These are phyloP conservation scores for Emericellopsis atlantica DNA, from an alignment of 2,329 filamentous ascomycete species.

Conservation along the genomic window DNA sequence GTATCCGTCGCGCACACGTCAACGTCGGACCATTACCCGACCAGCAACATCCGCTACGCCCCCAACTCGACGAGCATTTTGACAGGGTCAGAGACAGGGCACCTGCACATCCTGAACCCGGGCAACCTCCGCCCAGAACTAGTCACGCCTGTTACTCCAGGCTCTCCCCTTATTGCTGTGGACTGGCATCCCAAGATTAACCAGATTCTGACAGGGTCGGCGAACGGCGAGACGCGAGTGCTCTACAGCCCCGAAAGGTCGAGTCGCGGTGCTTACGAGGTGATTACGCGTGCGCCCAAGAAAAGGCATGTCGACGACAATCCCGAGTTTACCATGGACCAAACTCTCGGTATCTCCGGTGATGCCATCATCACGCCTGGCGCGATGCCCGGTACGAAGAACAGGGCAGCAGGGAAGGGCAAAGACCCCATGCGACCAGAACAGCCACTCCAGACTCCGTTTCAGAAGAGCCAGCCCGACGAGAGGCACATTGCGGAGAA, in stretches of 20 bases:
- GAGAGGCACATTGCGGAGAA: conserved; percentile 79
- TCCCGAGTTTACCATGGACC: conserved; percentile 72
- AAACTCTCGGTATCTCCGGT: conserved; percentile 66
- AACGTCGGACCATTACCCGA: conserved; percentile 72
- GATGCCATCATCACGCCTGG: conserved; percentile 68
- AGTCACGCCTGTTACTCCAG: conserved; percentile 79
- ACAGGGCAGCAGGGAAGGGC: conserved; percentile 59
- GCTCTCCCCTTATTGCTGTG: conserved; percentile 69
- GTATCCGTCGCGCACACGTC: conserved; percentile 68
- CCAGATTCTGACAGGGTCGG: conserved; percentile 88
- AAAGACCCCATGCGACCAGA: conserved; percentile 76
- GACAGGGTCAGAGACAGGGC: conserved; percentile 74
- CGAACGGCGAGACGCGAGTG: conserved; percentile 78
- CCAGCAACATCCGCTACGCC: conserved; percentile 80
- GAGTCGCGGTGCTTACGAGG: conserved; percentile 65
- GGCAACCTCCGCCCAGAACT: conserved; percentile 78
- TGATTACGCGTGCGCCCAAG: conserved; percentile 90
- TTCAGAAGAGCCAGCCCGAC: conserved; percentile 81
- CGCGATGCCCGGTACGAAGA: conserved; percentile 35
- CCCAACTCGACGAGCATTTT: conserved; percentile 75
- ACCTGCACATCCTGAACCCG: conserved; percentile 87
- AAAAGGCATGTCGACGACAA: conserved; percentile 94
- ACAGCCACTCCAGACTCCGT: conserved; percentile 73
- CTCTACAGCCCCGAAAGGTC: conserved; percentile 86
- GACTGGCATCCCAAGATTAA: conserved; percentile 92